Evolutionary conservation across 441 rosid genomes (phyloP).

Genomic region (Pelargonium cotyledonis): DNA sequence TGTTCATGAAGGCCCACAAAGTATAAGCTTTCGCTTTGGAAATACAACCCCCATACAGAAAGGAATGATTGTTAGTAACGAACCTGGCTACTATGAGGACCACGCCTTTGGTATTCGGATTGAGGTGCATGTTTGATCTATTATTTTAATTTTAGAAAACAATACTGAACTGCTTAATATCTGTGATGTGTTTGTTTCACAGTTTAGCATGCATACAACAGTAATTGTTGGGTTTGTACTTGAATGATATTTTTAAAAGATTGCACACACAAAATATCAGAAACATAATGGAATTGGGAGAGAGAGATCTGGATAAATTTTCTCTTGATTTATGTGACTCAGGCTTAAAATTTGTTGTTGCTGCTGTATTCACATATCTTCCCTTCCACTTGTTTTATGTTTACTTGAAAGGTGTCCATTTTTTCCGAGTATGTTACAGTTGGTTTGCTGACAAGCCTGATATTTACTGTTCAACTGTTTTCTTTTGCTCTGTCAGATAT

Average conservation of each 20-base stretch:
- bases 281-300: too few species aligned
- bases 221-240: neutral
- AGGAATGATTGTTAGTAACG: conserved; percentile 98
- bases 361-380: neutral
- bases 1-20: conserved; percentile 98
- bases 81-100: conserved; percentile 97
- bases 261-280: too few species aligned
- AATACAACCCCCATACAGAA: conserved; percentile 66
- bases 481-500: neutral
- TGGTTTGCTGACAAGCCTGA: neutral
- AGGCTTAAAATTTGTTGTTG: neutral
- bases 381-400: neutral
- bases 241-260: too few species aligned
- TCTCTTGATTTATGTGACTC: neutral
- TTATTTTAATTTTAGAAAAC: neutral
- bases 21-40: conserved; percentile 87
- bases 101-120: conserved; percentile 95
- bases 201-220: neutral
- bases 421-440: too few species aligned
- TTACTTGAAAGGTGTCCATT: too few species aligned
- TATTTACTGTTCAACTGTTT: neutral
- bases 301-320: neutral
- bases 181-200: neutral
- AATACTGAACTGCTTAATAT: neutral
- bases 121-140: conserved; percentile 45